phyloP scores from a whole-genome alignment of 148 eudicot genomes.

The Arctostaphylos glauca region DNA sequence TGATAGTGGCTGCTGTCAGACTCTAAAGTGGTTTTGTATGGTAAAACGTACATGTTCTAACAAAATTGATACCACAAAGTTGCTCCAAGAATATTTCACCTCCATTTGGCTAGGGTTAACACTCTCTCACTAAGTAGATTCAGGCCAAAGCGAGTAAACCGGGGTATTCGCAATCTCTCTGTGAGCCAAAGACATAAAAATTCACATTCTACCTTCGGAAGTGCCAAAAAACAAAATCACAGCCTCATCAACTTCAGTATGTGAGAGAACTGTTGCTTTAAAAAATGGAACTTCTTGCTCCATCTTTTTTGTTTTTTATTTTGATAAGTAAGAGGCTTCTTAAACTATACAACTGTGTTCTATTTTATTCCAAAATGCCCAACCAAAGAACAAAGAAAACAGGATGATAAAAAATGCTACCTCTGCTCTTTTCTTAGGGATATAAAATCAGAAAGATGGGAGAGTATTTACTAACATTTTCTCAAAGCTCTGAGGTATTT shows the following conservation, averaged over 20 bases:
- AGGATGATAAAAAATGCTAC: background rate
- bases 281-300: background rate
- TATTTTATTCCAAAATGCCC: background rate
- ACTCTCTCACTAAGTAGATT: background rate
- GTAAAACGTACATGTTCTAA: background rate
- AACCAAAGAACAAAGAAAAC: background rate
- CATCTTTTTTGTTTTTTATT: no score
- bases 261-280: background rate
- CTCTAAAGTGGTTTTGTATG: background rate
- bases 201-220: background rate
- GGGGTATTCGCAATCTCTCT: background rate
- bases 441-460: background rate
- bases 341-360: background rate
- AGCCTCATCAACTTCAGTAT: background rate
- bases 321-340: background rate
- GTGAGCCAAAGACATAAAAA: background rate
- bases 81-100: background rate
- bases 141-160: background rate
- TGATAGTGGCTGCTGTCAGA: background rate
- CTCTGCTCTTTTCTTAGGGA: background rate
- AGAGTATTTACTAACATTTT: conserved; percentile 60
- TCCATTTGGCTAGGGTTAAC: background rate
- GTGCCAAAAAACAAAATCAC: background rate
- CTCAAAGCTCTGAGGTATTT: conserved; percentile 76
- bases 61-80: background rate